These are phyloP conservation scores for Dioszegia hungarica DNA, from an alignment of 768 basidiomycete genomes.

Conservation along the genomic window DNA sequence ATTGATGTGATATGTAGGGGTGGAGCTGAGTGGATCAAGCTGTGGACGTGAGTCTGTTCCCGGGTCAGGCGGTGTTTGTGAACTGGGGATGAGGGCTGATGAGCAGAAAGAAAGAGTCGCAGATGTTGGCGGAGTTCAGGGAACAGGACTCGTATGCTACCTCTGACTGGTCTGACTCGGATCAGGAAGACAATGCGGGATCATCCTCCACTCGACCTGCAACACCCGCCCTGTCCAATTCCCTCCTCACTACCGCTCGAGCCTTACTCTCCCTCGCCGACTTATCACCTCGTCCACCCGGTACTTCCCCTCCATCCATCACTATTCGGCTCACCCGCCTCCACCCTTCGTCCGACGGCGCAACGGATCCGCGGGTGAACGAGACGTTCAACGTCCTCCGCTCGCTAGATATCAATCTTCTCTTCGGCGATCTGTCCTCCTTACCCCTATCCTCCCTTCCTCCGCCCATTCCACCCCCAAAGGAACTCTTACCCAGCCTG, in stretches of 20 bases:
- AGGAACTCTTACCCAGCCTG: conserved; percentile 53
- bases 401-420: conserved; percentile 63
- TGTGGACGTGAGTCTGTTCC: conserved; percentile 82
- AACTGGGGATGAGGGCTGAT: not conserved
- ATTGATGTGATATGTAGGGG: conserved; percentile 75
- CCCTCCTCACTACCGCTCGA: conserved; percentile 64
- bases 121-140: conserved; percentile 71
- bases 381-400: conserved; percentile 58
- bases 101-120: conserved; percentile 66
- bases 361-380: conserved; percentile 55
- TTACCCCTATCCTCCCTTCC: not conserved
- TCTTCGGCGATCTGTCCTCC: conserved; percentile 54
- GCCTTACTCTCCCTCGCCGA: conserved; percentile 62
- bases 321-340: conserved; percentile 70
- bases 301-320: conserved; percentile 45
- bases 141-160: conserved; percentile 77
- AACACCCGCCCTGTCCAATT: conserved; percentile 59
- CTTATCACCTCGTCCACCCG: conserved; percentile 55
- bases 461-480: not conserved
- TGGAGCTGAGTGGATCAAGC: conserved; percentile 71
- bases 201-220: conserved; percentile 22
- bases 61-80: not conserved
- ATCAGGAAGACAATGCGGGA: not conserved
- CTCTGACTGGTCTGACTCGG: conserved; percentile 54
- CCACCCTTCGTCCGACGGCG: conserved; percentile 25